These are phyloP conservation scores for Ambispora gerdemannii DNA, from an alignment of 192 early-diverging fungal genomes.

Conservation along the genomic window DNA sequence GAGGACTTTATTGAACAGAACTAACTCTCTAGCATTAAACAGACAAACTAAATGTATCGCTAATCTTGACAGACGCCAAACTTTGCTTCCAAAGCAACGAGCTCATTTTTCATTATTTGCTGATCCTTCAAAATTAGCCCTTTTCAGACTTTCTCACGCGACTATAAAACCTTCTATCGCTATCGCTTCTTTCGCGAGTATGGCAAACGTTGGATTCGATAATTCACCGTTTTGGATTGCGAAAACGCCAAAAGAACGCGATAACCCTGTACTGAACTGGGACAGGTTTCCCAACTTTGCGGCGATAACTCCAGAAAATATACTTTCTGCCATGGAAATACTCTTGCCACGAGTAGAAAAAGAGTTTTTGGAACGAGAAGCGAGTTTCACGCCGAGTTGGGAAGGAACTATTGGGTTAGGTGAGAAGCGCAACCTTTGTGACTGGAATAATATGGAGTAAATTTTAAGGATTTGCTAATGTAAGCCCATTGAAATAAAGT, in stretches of 20 bases:
- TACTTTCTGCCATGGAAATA: constrained; percentile 44
- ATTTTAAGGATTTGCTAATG: too few relatives aligned
- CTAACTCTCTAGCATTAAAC: too few relatives aligned
- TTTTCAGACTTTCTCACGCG: too few relatives aligned
- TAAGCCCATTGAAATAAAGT: too few relatives aligned
- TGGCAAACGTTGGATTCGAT: neutral
- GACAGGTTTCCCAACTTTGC: constrained; percentile 51
- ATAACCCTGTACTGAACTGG: constrained; percentile 47
- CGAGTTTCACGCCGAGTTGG: constrained; percentile 49
- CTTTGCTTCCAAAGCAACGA: too few relatives aligned
- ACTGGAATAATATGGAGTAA: too few relatives aligned
- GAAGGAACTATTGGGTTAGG: constrained; percentile 52
- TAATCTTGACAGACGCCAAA: too few relatives aligned
- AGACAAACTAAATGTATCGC: too few relatives aligned
- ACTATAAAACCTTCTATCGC: too few relatives aligned
- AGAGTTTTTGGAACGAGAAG: constrained; percentile 44
- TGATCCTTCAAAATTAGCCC: too few relatives aligned
- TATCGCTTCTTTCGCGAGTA: neutral
- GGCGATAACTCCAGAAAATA: constrained; percentile 39
- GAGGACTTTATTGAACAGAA: too few relatives aligned
- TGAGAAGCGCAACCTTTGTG: constrained; percentile 21
- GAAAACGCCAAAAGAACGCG: constrained; percentile 30
- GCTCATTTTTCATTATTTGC: too few relatives aligned
- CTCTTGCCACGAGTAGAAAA: constrained; percentile 39
- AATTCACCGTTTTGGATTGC: neutral